Evolutionary conservation across 2,329 filamentous ascomycete species (phyloP), one percentile per base, ranked within the genome.

Genomic region (Hypoxylon sp.): DNA sequence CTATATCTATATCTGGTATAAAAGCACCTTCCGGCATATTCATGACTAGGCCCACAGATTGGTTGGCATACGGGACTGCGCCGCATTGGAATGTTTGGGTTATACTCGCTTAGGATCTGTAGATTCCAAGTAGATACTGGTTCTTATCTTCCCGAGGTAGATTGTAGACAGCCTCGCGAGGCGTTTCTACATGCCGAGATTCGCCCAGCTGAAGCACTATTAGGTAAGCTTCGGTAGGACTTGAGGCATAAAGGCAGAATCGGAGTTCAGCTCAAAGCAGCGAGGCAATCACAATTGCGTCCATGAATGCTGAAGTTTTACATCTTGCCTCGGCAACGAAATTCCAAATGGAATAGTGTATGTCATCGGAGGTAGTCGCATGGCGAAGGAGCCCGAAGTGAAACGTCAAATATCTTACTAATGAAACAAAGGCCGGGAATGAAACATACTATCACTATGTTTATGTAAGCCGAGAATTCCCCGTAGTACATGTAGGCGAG

Each of bases 111-210:
- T 6, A 11, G 31, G 17, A 32, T 47, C 24, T 27, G 32, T 46
- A 32, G 42, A 32, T 17, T 55, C 27, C 29, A n/a, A 47, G 13
- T n/a, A 27, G 19, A n/a, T 6, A 3, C 7, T 13, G 21, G 8
- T 32, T 10, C 51, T 35, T 13, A 61, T 39, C 13, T 44, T 46
- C 15, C 39, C 42, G 44, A 53, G 19, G 35, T 50, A 44, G 27
- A 44, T 59, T 17, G 35, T 50, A 42, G 47, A 57, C 13, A 66
- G 48, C 48, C 59, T 59, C 35, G 64, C 54, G 44, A 67, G 58
- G 64, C 58, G 48, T 48, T 46, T 48, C 32, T 50, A 19, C 27
- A 37, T 32, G 48, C 53, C 32, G 39, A 46, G 21, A 37, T 55
- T 11, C 39, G 19, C 58, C 53, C 58, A 32, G 64, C 64, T 67